These are phyloP conservation scores for Fragosphaeria purpurea DNA, from an alignment of 2,329 filamentous ascomycete species.

Conservation along the genomic window DNA sequence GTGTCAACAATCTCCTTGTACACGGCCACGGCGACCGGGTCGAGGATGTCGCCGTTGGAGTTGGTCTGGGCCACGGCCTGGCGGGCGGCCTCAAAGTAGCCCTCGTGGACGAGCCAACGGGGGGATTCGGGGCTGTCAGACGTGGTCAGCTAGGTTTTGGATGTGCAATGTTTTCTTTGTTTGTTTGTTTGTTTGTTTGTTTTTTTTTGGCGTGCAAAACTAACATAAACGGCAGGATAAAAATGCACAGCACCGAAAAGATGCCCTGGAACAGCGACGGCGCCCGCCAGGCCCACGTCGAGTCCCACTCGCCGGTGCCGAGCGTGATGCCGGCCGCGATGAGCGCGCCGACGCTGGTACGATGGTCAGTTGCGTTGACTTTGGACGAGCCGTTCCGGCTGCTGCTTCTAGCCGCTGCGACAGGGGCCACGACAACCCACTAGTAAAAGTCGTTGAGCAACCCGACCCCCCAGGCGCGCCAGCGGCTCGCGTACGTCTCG, in stretches of 20 bases:
- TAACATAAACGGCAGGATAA: conserved; percentile 11
- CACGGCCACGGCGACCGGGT: conserved; percentile 27
- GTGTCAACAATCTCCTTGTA: conserved; percentile 39
- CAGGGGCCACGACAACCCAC: conserved; percentile 8
- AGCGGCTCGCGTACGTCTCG: conserved; percentile 36
- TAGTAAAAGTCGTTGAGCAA: conserved; percentile 20
- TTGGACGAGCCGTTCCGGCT: no score
- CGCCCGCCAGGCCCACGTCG: conserved; percentile 14
- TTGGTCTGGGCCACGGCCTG: conserved; percentile 32
- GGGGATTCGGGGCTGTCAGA: conserved; percentile 31
- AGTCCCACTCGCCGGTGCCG: conserved; percentile 15
- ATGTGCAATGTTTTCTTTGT: no score
- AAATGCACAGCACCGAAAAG: conserved; percentile 12
- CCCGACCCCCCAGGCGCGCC: conserved; percentile 33
- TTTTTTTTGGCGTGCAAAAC: no score
- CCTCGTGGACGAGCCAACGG: conserved; percentile 34
- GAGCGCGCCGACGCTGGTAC: conserved; percentile 25
- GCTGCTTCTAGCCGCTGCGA: no score
- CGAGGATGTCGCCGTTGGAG: conserved; percentile 29
- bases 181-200: no score
- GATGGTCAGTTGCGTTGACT: no score
- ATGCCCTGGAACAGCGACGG: conserved; percentile 15
- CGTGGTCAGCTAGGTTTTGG: no score
- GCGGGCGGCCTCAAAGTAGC: conserved; percentile 30
- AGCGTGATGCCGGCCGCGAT: conserved; percentile 37